Percentiles rank a stretch among this genome's conserved stretches.
phyloP scores from a whole-genome alignment of 805 yeast species.

The Danielia oregonensis region DNA sequence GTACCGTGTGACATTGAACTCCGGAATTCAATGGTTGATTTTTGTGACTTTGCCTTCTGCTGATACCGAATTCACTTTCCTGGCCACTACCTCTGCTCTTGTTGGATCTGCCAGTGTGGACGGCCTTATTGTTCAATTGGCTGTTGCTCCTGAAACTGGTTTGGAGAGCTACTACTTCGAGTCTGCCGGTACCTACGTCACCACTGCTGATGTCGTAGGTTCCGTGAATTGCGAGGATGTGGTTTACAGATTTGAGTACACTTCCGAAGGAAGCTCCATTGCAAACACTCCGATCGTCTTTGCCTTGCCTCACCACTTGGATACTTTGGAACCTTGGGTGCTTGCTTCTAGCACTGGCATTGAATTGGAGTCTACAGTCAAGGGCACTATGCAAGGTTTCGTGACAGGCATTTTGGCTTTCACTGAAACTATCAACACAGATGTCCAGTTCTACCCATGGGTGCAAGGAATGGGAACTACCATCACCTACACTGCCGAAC shows the following conservation, averaged over 20 bases:
- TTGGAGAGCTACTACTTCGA: conserved; percentile 49
- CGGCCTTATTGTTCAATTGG: conserved; percentile 51
- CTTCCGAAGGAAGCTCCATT: conserved; percentile 47
- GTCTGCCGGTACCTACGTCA: conserved; percentile 68
- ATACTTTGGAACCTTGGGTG: conserved; percentile 35
- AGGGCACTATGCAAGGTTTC: conserved; percentile 48
- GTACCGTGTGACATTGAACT: conserved; percentile 37
- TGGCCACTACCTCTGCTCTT: conserved; percentile 27
- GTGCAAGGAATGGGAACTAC: conserved; percentile 24
- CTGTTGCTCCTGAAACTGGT: conserved; percentile 37
- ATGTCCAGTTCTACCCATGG: conserved; percentile 47
- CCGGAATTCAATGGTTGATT: conserved; percentile 47
- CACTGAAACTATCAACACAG: conserved; percentile 33
- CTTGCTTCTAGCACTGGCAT: conserved; percentile 37
- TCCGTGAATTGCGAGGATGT: conserved; percentile 44
- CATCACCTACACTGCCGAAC: conserved; percentile 40
- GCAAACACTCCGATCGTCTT: conserved; percentile 50
- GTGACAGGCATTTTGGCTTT: conserved; percentile 37
- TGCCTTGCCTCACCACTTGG: conserved; percentile 67
- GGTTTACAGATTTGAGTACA: conserved; percentile 45
- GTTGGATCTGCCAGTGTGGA: conserved; percentile 33
- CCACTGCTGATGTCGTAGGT: conserved; percentile 47
- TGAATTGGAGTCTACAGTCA: conserved; percentile 47
- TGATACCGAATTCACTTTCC: conserved; percentile 21
- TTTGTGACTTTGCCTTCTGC: conserved; percentile 35